Conservation (phyloP, 31 red algal species). For the Odonthalia washingtoniensis region DNA sequence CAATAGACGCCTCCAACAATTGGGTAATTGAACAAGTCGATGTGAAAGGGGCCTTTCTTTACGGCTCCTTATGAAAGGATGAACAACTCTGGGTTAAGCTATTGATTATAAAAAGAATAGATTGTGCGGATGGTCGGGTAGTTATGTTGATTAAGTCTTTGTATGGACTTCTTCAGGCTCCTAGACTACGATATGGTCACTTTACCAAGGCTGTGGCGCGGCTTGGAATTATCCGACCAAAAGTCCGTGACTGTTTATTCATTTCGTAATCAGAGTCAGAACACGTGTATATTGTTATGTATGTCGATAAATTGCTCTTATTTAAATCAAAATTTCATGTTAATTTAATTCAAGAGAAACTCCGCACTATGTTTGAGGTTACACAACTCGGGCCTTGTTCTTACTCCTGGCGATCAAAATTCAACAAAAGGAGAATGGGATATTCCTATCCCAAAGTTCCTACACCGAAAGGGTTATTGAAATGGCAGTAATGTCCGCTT, state of each 20-base stretch:
- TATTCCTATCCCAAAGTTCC: background rate
- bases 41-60: constrained; percentile 41
- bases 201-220: background rate
- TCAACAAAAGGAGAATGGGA: background rate
- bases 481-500: background rate
- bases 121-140: constrained; percentile 4
- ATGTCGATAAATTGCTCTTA: constrained; percentile 3
- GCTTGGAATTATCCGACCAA: background rate
- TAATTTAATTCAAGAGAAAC: background rate
- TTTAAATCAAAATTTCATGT: background rate
- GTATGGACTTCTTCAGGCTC: constrained; percentile 12
- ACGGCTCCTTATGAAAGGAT: background rate
- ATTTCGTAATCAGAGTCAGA: background rate
- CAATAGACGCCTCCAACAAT: background rate
- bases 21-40: constrained; percentile 34
- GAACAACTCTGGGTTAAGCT: background rate
- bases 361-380: background rate
- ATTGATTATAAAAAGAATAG: background rate
- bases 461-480: constrained; percentile 18
- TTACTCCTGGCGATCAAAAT: constrained; percentile 2
- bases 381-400: constrained; percentile 23
- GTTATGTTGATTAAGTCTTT: background rate
- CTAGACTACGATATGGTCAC: constrained; percentile 14
- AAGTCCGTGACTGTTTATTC: background rate
- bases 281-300: background rate